A percentile compares a stretch with the other conserved stretches of the same genome.
Conservation (phyloP, 1,139 yeast species). For the Blastobotrys petasosporus region DNA sequence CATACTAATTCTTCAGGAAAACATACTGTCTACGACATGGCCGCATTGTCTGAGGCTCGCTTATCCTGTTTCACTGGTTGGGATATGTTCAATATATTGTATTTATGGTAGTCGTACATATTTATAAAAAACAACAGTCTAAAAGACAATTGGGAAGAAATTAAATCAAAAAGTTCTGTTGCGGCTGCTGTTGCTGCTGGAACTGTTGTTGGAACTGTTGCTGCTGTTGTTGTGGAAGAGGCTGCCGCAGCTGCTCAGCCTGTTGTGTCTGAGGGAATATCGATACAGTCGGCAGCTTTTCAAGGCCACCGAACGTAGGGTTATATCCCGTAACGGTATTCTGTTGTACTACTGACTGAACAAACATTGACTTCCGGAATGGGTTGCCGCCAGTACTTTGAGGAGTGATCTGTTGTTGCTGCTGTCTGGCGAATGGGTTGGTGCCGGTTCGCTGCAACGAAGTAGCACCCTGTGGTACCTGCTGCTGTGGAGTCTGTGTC, state of each 20-base stretch:
- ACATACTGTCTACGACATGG: background rate
- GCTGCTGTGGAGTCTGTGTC: constrained; percentile 12
- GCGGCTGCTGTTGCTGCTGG: background rate
- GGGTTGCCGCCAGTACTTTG: constrained; percentile 29
- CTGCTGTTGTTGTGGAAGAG: constrained; percentile 2
- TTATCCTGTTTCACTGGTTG: too few relatives aligned
- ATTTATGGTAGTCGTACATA: too few relatives aligned
- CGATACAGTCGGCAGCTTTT: constrained; percentile 25
- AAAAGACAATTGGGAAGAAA: background rate
- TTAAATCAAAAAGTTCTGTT: constrained; percentile 7
- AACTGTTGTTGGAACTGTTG: constrained; percentile 4
- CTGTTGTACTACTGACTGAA: constrained; percentile 4
- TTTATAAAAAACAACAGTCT: too few relatives aligned
- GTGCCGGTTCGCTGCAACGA: constrained; percentile 35
- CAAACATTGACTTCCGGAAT: constrained; percentile 22
- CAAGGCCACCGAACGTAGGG: constrained; percentile 28
- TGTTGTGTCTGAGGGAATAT: constrained; percentile 27
- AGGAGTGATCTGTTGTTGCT: constrained; percentile 9
- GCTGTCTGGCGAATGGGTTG: constrained; percentile 39
- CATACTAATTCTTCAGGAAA: too few relatives aligned
- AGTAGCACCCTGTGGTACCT: constrained; percentile 13
- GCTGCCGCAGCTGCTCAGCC: constrained; percentile 3
- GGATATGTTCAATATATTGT: too few relatives aligned
- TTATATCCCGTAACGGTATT: constrained; percentile 12
- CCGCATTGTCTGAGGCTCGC: background rate